phyloP scores from a whole-genome alignment of 352 stramenopile species.

The Globisporangium parvum region DNA sequence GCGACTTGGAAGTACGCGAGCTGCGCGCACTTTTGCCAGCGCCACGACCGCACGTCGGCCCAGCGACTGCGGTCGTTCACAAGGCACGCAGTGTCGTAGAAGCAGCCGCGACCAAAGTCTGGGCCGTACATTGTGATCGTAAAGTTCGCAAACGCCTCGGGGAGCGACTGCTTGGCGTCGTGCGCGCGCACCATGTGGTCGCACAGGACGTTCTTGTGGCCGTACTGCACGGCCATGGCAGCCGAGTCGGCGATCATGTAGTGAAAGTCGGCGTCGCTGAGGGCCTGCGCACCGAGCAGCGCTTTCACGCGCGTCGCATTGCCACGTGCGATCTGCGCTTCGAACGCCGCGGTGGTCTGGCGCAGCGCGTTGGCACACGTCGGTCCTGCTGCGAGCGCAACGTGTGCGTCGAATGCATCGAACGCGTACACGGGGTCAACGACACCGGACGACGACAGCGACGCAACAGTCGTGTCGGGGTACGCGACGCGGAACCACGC shows the following conservation, averaged over 20 bases:
- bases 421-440: conserved; percentile 80
- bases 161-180: conserved; percentile 41
- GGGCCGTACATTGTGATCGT: conserved; percentile 73
- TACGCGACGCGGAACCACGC: conserved; percentile 83
- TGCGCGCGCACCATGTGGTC: conserved; percentile 41
- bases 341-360: conserved; percentile 57
- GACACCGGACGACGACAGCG: conserved; percentile 71
- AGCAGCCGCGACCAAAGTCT: conserved; percentile 71
- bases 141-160: conserved; percentile 74
- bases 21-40: conserved; percentile 85
- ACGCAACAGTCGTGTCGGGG: conserved; percentile 64
- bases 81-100: conserved; percentile 81
- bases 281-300: conserved; percentile 50
- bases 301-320: conserved; percentile 55
- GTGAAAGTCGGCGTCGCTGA: conserved; percentile 79
- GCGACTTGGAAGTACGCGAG: conserved; percentile 86
- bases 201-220: conserved; percentile 78
- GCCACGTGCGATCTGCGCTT: conserved; percentile 39
- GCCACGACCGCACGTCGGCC: conserved; percentile 77
- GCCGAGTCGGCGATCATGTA: conserved; percentile 88
- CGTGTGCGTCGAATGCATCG: conserved; percentile 77
- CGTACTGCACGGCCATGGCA: conserved; percentile 87
- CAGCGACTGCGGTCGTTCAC: conserved; percentile 39
- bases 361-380: conserved; percentile 62
- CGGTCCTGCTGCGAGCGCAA: conserved; percentile 45